Evolutionary conservation across 331 rosid species (phyloP), one percentile per base, ranked within the genome.

Genomic region (Cydonia oblonga): DNA sequence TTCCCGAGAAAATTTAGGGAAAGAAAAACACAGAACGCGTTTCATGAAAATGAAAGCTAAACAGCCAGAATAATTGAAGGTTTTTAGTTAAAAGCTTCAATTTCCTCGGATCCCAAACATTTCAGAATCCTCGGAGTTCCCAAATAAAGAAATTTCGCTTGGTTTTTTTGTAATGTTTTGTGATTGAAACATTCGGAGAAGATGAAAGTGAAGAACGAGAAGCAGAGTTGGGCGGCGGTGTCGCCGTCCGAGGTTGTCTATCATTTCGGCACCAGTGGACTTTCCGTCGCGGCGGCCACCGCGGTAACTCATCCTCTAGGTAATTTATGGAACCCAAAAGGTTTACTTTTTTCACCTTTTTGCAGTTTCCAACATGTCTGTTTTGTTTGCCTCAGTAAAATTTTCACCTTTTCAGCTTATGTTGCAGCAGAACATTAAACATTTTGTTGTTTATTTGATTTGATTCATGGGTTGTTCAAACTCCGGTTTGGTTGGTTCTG

Each of bases 231-330:
- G 96, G 78, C 81, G n/a, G 63, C 76, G 32, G 75, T 79, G 28
- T 89, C 97, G 30, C 87, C 92, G 42, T 81, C 97, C 22, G 68
- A 78, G 46, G 70, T 82, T 76, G 86, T 81, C 73, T 76, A 81
- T 77, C 97, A 91, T 79, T 91, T 93, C 69, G 96, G 85, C 15
- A 80, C 92, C 20, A 89, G 98, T 74, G 98, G 97, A 67, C 26
- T 86, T 72, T 89, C 98, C 42, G 91, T 91, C 30, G 98, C 97
- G 4, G 81, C 86, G 53, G 96, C 97, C 35, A 87, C 96, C 49
- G 84, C 82, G 19, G 70, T 89, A 29, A 91, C 98, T 79, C 97
- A 91, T 65, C 97, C 98, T 71, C 58, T 93, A 78, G 98, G 98
- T 92, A 64, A 46, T 44, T n/a, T 59, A 32, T 52, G 56, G 20